Evolutionary conservation across 78 protist genomes (phyloP).

Genomic region (Chrysochromulina parva): DNA sequence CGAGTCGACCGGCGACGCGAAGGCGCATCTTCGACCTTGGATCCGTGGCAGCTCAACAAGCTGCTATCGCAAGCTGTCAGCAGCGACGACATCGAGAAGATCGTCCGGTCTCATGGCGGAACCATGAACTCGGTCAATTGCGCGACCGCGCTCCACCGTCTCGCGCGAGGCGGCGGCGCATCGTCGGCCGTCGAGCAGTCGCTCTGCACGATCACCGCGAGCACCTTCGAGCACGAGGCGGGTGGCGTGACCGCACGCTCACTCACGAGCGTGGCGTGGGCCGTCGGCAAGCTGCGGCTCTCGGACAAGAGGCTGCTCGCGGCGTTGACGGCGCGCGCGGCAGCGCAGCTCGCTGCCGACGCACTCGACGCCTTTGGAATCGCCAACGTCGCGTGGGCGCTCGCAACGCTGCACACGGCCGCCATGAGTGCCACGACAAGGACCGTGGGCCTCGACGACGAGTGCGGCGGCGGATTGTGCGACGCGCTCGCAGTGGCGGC

Average conservation of each 20-base stretch:
- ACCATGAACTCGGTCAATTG: background rate
- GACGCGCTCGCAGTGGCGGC: background rate
- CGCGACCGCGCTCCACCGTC: conserved; percentile 20
- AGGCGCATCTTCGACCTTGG: no score
- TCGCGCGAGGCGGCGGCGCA: background rate
- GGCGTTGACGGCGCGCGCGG: background rate
- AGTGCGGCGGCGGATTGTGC: background rate
- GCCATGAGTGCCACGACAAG: background rate
- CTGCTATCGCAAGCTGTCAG: no score
- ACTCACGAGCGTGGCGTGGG: background rate
- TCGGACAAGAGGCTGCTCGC: background rate
- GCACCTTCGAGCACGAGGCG: background rate
- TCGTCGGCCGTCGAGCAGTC: background rate
- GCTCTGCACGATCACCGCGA: no score
- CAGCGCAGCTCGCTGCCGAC: background rate
- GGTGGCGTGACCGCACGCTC: background rate
- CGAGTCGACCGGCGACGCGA: no score
- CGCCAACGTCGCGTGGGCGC: conserved; percentile 11
- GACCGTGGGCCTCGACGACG: background rate
- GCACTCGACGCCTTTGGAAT: conserved; percentile 13
- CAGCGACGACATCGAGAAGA: no score
- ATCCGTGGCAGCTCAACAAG: no score
- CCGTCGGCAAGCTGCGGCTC: background rate
- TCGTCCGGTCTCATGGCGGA: background rate
- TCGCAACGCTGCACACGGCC: background rate